These are phyloP conservation scores for Diutina mesorugosa DNA, from an alignment of 1,139 yeast species.

Conservation along the genomic window DNA sequence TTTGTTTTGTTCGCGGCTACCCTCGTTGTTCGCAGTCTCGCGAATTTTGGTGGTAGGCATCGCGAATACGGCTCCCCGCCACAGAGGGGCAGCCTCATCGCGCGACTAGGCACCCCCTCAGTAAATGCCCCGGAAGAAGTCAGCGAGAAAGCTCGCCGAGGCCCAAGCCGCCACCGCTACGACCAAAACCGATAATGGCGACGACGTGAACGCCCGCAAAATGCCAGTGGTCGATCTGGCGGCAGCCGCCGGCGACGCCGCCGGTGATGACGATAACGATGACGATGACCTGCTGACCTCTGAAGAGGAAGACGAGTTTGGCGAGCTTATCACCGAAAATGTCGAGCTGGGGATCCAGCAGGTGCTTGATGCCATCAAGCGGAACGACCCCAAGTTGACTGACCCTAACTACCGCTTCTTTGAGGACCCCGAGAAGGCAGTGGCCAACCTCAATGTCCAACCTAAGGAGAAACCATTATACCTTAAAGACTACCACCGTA, in stretches of 20 bases:
- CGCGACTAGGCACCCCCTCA: not conserved
- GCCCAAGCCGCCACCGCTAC: not conserved
- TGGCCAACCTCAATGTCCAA: conserved; percentile 11
- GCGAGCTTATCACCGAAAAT: conserved; percentile 76
- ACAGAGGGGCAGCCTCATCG: not conserved
- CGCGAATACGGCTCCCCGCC: too few relatives aligned
- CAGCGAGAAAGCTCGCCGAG: conserved; percentile 49
- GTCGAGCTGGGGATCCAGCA: conserved; percentile 70
- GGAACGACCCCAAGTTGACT: conserved; percentile 49
- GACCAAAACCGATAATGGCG: not conserved
- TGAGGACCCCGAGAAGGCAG: conserved; percentile 37
- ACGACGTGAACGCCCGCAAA: too few relatives aligned
- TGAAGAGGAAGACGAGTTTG: conserved; percentile 89
- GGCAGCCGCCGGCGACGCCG: not conserved
- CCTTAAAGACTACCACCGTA: conserved; percentile 85
- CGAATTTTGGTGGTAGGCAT: too few relatives aligned
- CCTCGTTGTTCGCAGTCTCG: too few relatives aligned
- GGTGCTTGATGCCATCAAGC: conserved; percentile 58
- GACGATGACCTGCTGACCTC: conserved; percentile 10
- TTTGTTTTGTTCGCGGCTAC: too few relatives aligned
- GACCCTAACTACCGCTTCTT: conserved; percentile 63
- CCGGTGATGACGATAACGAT: conserved; percentile 8
- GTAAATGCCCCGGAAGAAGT: conserved; percentile 83
- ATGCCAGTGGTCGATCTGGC: not conserved
- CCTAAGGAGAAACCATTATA: conserved; percentile 62